Evolutionary conservation across 2,329 filamentous ascomycete species (phyloP).

Genomic region (Alternaria burnsii): DNA sequence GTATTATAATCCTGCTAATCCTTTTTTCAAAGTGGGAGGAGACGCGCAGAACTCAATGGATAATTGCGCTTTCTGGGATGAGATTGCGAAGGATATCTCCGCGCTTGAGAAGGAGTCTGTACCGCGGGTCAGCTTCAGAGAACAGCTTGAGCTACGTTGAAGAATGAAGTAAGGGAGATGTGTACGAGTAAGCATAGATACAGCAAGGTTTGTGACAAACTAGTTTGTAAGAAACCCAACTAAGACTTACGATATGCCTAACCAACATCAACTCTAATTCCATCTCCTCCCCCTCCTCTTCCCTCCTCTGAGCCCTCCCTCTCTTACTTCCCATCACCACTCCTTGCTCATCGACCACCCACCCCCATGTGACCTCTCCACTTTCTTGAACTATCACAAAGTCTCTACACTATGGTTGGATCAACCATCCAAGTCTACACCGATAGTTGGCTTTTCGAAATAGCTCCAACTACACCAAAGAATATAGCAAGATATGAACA

Average conservation of each 20-base stretch:
- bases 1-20: accelerated
- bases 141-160: background rate
- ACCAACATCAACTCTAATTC: too few relatives aligned
- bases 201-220: background rate
- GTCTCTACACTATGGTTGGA: too few relatives aligned
- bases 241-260: too few relatives aligned
- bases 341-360: too few relatives aligned
- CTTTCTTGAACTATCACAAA: accelerated
- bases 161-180: background rate
- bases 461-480: background rate
- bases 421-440: too few relatives aligned
- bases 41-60: background rate
- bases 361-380: accelerated
- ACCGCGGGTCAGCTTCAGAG: background rate
- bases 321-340: too few relatives aligned
- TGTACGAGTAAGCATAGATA: background rate
- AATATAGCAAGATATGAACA: background rate
- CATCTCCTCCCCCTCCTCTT: too few relatives aligned
- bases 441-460: background rate
- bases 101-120: background rate
- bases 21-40: accelerated
- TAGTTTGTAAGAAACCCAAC: background rate
- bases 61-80: background rate
- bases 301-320: too few relatives aligned
- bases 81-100: background rate